Percentiles rank a stretch among this genome's conserved stretches.
phyloP scores from a whole-genome alignment of 73 alveolate species.

The Effrenium voratum region DNA sequence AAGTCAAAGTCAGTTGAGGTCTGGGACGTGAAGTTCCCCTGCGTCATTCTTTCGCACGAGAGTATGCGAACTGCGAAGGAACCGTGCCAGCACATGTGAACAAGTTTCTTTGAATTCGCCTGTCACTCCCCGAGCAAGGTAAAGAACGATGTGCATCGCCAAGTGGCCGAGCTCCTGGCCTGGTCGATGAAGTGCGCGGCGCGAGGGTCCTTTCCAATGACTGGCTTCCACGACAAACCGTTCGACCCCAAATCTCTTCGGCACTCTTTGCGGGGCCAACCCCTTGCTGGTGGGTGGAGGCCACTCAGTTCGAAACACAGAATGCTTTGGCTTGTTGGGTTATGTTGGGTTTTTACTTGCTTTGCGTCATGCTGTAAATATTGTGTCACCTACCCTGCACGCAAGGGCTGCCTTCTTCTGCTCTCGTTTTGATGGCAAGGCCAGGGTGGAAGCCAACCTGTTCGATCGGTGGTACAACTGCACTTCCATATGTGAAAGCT shows the following conservation, averaged over 20 bases:
- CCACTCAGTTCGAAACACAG: too few relatives aligned
- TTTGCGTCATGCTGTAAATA: background rate
- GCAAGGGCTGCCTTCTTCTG: conserved; percentile 1
- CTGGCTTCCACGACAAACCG: background rate
- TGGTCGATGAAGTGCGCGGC: background rate
- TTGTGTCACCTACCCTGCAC: background rate
- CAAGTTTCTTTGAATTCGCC: background rate
- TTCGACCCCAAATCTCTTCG: background rate
- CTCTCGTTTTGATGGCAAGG: background rate
- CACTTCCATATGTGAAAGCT: conserved; percentile 1
- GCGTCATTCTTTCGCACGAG: background rate
- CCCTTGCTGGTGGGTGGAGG: background rate
- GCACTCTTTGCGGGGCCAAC: background rate
- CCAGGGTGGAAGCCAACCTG: background rate
- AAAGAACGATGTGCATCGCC: background rate
- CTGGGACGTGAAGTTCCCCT: conserved; percentile 2
- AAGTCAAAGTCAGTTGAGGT: background rate
- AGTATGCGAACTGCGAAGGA: background rate
- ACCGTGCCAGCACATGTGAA: too few relatives aligned
- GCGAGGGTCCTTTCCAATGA: background rate
- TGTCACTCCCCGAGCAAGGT: background rate
- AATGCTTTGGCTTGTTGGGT: too few relatives aligned
- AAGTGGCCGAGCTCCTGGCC: background rate
- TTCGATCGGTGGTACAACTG: background rate
- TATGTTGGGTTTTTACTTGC: too few relatives aligned